These are phyloP conservation scores for Zopfia rhizophila DNA, from an alignment of 2,329 filamentous ascomycete genomes.

Conservation along the genomic window DNA sequence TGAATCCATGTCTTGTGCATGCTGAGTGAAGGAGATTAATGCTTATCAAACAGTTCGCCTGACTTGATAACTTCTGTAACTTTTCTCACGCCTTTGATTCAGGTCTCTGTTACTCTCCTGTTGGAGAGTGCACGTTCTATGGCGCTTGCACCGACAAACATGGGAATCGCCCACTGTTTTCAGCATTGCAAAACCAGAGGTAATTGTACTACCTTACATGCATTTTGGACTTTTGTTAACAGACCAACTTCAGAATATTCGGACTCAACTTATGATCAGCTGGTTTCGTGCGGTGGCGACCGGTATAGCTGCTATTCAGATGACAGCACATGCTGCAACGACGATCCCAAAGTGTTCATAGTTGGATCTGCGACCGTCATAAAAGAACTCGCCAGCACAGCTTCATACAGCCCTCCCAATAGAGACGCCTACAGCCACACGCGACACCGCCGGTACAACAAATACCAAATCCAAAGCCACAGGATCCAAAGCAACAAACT, in stretches of 20 bases:
- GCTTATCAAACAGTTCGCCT: constrained; percentile 27
- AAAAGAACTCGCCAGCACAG: constrained; percentile 21
- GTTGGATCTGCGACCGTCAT: constrained; percentile 18
- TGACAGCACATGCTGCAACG: constrained; percentile 26
- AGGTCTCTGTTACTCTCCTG: constrained; percentile 20
- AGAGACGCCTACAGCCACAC: constrained; percentile 5
- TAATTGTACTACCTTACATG: constrained; percentile 1
- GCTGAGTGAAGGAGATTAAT: constrained; percentile 25
- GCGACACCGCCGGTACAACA: background rate
- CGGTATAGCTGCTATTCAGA: constrained; percentile 25
- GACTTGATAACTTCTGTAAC: too few relatives aligned
- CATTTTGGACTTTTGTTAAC: background rate
- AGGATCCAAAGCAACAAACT: constrained; percentile 2
- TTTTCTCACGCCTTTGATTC: background rate
- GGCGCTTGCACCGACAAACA: constrained; percentile 24
- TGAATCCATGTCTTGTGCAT: constrained; percentile 23
- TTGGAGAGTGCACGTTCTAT: constrained; percentile 19
- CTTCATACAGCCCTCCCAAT: constrained; percentile 10
- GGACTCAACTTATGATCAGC: constrained; percentile 13
- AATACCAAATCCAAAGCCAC: constrained; percentile 7
- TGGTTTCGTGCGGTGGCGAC: constrained; percentile 23
- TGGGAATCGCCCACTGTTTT: constrained; percentile 23
- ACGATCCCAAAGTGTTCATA: constrained; percentile 27
- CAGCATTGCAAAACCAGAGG: constrained; percentile 23
- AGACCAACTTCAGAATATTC: constrained; percentile 1